Evolutionary conservation across 139 green algal species (phyloP).

Genomic region (Klebsormidium nitens): DNA sequence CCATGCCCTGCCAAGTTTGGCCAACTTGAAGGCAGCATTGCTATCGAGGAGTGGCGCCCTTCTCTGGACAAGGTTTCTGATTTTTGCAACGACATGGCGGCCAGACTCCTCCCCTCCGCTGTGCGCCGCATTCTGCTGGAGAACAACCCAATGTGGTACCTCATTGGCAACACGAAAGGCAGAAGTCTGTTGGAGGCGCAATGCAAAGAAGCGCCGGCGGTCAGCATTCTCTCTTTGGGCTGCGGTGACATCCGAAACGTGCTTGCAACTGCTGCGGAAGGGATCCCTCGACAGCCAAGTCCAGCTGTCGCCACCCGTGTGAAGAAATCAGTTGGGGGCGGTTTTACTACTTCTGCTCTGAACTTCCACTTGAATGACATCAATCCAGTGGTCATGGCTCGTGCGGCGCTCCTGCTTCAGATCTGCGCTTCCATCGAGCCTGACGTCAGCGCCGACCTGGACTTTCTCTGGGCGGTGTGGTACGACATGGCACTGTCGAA

Average conservation of each 20-base stretch:
- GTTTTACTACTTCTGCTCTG: too few species aligned
- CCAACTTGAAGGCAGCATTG: too few species aligned
- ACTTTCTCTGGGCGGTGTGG: neutral
- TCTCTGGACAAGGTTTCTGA: too few species aligned
- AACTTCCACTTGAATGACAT: neutral
- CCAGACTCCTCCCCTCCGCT: too few species aligned
- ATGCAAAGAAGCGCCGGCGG: neutral
- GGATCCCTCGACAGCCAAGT: too few species aligned
- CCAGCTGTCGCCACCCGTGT: too few species aligned
- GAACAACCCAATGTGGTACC: neutral
- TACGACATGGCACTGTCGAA: too few species aligned
- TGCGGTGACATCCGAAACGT: slow-evolving; percentile 1
- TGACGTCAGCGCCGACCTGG: neutral
- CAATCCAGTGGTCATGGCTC: neutral
- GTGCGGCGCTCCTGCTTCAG: neutral
- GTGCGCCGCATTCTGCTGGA: neutral
- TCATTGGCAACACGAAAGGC: neutral
- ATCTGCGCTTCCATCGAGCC: neutral
- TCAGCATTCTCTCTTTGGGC: neutral
- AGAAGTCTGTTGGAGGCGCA: too few species aligned
- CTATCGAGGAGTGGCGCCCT: too few species aligned
- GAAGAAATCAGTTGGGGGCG: too few species aligned
- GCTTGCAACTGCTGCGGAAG: neutral
- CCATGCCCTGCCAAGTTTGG: too few species aligned
- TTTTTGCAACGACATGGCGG: too few species aligned